A percentile compares a stretch with the other conserved stretches of the same genome.
phyloP scores from a whole-genome alignment of 148 eudicot species.

The Nepenthes gracilis region DNA sequence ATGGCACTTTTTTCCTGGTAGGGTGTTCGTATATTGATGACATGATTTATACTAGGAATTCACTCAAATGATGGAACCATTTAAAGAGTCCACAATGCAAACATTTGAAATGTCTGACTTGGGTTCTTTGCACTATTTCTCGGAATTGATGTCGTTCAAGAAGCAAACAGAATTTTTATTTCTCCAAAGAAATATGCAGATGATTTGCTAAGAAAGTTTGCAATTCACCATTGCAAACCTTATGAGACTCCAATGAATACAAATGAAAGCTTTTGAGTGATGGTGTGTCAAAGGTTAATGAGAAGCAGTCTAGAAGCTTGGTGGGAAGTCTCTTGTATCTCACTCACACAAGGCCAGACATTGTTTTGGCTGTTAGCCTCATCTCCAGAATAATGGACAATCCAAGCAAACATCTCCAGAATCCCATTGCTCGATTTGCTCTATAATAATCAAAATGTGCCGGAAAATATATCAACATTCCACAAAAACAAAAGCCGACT shows the following conservation, averaged over 20 bases:
- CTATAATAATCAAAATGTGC: too few species aligned
- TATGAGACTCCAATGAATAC: constrained; percentile 6
- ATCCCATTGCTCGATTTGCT: too few species aligned
- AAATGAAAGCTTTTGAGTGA: constrained; percentile 7
- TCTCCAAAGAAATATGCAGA: constrained; percentile 4
- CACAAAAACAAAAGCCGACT: too few species aligned
- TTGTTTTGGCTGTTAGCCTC: neutral
- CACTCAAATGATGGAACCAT: neutral
- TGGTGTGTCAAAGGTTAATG: constrained; percentile 4
- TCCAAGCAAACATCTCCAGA: neutral
- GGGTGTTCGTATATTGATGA: constrained; percentile 2
- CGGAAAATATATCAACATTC: too few species aligned
- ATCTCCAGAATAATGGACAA: neutral
- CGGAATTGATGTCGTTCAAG: constrained; percentile 17
- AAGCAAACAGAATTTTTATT: constrained; percentile 3
- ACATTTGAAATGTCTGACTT: constrained; percentile 10
- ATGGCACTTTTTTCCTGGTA: too few species aligned
- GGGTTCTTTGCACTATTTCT: constrained; percentile 5
- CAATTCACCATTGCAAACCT: constrained; percentile 2
- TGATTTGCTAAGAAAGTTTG: constrained; percentile 5
- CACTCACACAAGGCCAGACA: constrained; percentile 3
- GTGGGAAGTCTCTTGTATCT: constrained; percentile 14
- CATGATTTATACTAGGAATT: constrained; percentile 4
- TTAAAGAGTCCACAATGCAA: constrained; percentile 7
- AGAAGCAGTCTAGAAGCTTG: constrained; percentile 4